Evolutionary conservation across 2,329 filamentous ascomycete species (phyloP).

Genomic region (Hirsutella thompsonii): DNA sequence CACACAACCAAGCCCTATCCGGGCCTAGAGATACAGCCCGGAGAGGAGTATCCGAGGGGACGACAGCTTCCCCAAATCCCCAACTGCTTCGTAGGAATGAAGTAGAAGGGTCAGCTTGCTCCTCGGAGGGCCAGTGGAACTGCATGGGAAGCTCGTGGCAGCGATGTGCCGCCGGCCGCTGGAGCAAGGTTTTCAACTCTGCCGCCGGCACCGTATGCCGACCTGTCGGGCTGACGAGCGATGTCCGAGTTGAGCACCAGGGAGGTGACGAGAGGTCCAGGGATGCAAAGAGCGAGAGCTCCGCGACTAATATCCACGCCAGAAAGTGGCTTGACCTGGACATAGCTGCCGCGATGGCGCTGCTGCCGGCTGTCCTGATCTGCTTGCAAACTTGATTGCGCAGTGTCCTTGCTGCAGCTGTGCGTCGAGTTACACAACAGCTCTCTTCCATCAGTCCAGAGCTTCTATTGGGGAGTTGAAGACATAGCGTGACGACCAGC

Average conservation of each 20-base stretch:
- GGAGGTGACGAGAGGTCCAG: slow-evolving; percentile 5
- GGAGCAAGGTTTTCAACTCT: slow-evolving; percentile 30
- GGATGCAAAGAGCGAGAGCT: background rate
- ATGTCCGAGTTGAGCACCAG: slow-evolving; percentile 23
- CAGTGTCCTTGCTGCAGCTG: no score
- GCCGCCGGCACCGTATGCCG: slow-evolving; percentile 31
- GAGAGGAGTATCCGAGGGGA: no score
- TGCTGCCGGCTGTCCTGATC: no score
- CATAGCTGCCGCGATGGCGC: no score
- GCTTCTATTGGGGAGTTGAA: no score
- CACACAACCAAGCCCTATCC: background rate
- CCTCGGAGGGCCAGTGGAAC: slow-evolving; percentile 39
- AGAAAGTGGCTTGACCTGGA: background rate
- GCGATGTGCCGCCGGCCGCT: slow-evolving; percentile 33
- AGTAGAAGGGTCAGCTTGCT: slow-evolving; percentile 25
- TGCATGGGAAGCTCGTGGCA: slow-evolving; percentile 37
- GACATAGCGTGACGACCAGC: no score
- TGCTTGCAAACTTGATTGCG: no score
- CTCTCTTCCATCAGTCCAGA: no score
- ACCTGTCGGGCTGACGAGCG: slow-evolving; percentile 27
- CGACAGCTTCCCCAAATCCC: no score
- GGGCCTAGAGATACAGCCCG: no score
- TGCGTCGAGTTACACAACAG: no score
- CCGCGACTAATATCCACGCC: background rate
- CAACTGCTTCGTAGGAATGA: slow-evolving; percentile 12